phyloP scores from a whole-genome alignment of 108 stramenopile species.

The Nitzschia sp. region DNA sequence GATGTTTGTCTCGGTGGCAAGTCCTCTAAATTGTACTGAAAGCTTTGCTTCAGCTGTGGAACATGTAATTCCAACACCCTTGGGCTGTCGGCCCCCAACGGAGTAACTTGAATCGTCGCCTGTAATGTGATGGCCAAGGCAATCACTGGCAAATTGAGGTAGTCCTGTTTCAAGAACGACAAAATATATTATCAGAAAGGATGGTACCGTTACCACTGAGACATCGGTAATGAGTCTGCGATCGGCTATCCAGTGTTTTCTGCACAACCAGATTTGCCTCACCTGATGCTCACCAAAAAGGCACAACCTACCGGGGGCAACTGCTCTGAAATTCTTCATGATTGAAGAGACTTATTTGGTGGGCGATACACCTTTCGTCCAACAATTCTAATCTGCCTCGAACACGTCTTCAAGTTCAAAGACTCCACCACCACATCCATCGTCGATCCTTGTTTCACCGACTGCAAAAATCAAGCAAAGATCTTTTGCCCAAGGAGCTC shows the following conservation, averaged over 20 bases:
- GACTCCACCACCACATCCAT: neutral
- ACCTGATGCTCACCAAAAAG: constrained; percentile 49
- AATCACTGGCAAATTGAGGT: constrained; percentile 44
- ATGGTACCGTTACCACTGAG: neutral
- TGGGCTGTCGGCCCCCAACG: neutral
- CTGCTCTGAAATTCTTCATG: constrained; percentile 6
- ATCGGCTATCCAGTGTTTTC: neutral
- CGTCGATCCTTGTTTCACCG: neutral
- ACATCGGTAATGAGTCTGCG: neutral
- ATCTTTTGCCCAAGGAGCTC: neutral
- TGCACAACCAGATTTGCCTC: neutral
- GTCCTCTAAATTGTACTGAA: constrained; percentile 22
- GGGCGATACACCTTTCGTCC: no score
- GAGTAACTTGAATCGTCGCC: constrained; percentile 22
- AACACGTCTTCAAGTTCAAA: neutral
- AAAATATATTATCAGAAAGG: neutral
- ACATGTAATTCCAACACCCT: constrained; percentile 5
- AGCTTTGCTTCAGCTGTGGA: constrained; percentile 10
- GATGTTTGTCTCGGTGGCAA: constrained; percentile 24
- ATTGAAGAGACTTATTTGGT: neutral
- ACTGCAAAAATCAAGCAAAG: neutral
- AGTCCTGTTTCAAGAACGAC: constrained; percentile 7
- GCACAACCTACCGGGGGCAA: constrained; percentile 39
- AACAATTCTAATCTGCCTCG: neutral
- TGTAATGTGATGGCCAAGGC: constrained; percentile 33